Percentiles rank a stretch among this genome's conserved stretches.
Conservation (phyloP, 176 grass and related monocot species). For the Eleusine indica region DNA sequence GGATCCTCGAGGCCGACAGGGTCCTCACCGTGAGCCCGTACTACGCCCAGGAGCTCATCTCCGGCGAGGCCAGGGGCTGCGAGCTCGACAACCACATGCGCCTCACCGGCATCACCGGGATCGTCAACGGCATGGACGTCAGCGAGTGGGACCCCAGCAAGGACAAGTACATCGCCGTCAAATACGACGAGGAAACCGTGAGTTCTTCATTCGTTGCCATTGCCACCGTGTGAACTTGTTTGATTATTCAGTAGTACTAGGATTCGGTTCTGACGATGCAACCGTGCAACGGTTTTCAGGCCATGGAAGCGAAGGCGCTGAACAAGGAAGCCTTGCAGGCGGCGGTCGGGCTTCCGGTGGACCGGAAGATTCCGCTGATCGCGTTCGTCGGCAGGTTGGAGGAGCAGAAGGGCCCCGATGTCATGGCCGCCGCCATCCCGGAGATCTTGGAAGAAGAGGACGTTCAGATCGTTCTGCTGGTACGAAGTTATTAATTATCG, state of each 20-base stretch:
- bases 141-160: slow-evolving; percentile 85
- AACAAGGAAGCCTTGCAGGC: slow-evolving; percentile 97
- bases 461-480: slow-evolving; percentile 83
- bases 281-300: slow-evolving; percentile 47
- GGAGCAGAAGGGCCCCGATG: slow-evolving; percentile 96
- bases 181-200: slow-evolving; percentile 77
- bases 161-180: slow-evolving; percentile 77
- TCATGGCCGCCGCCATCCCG: slow-evolving; percentile 77
- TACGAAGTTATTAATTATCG: slow-evolving; percentile 21
- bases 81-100: slow-evolving; percentile 78
- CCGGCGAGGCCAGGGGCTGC: slow-evolving; percentile 70
- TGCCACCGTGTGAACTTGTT: neutral
- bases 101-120: slow-evolving; percentile 65
- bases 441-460: slow-evolving; percentile 69
- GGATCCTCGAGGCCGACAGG: slow-evolving; percentile 66
- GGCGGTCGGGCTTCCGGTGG: slow-evolving; percentile 69
- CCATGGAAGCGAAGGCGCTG: slow-evolving; percentile 64
- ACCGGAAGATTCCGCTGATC: slow-evolving; percentile 65
- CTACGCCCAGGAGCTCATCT: slow-evolving; percentile 89
- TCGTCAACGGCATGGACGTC: slow-evolving; percentile 94
- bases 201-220: neutral
- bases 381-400: slow-evolving; percentile 91
- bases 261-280: slow-evolving; percentile 4
- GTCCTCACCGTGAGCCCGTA: slow-evolving; percentile 84
- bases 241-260: neutral